Base-by-base conservation (phyloP, 495 filamentous ascomycete species). In the Aspergillus baeticus region DNA sequence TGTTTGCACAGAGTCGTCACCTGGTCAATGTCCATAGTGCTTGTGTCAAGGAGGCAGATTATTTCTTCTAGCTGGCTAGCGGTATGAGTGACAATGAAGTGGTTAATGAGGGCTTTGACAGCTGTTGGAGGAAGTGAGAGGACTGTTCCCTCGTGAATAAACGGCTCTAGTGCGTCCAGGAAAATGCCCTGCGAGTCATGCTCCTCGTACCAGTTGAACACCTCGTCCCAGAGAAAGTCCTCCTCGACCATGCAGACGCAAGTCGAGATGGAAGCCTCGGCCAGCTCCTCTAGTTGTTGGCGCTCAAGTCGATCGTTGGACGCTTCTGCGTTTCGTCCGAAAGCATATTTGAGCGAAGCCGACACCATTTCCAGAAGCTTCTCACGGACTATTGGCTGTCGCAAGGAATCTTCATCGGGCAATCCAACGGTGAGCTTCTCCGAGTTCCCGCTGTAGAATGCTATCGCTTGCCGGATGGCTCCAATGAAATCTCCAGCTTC, bases 331-430 rank as follows among this genome's bases (percentile, higher is more conserved):
- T 85, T 86, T 44, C 81, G 79, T 5, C 83, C 83, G 69, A 98
- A 96, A 2, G 87, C 90, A 71, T 94, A 96, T 57, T 87, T 92
- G 37, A 98, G 77, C 10, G 94, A 98, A 10, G 94, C 94, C 46
- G 88, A 85, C 68, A 98, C 91, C 79, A 98, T 96, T 63, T 96
- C 94, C 54, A 96, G 75, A 6, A 98, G 75, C 64, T 90, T 95
- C 55, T 96, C 92, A 55, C 81, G 81, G 10, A 98, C 94, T 66
- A 98, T 84, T 2, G 81, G 77, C 64, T 96, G 92, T 46, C 94
- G 81, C 37, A 87, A 60, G 2, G 58, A 63, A 44, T 91, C 78
- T 69, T 97, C 92, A 62, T 96, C 93, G 0, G 94, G 94, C 15
- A 98, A 79, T 5, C 95, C 94, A 51, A 98, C 86, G 0, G 94